phyloP scores from a whole-genome alignment of 495 filamentous ascomycete species.

The Penicillium flavigenum region DNA sequence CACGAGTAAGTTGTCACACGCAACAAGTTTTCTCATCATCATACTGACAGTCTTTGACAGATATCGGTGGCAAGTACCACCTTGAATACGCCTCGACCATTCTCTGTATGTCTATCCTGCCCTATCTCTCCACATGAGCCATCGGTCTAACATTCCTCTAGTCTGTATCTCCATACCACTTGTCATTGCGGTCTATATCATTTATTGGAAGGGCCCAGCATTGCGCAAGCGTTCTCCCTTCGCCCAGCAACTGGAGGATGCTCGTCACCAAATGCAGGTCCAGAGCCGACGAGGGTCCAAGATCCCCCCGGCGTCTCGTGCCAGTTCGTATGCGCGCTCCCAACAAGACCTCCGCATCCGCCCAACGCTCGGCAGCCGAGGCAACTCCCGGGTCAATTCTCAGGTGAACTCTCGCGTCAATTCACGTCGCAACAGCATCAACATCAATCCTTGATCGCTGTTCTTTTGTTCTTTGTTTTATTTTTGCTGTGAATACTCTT shows the following conservation, averaged over 20 bases:
- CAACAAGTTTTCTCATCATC: not conserved
- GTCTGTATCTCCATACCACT: conserved; percentile 65
- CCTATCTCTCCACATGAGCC: not conserved
- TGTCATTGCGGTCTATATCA: conserved; percentile 70
- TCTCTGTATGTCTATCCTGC: conserved; percentile 46
- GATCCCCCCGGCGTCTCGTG: conserved; percentile 40
- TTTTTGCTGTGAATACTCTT: not conserved
- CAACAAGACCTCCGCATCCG: conserved; percentile 52
- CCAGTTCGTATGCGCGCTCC: conserved; percentile 48
- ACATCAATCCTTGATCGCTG: conserved; percentile 1
- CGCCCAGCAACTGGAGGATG: conserved; percentile 65
- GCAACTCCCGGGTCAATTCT: conserved; percentile 37
- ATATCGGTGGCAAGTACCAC: conserved; percentile 61
- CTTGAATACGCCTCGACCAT: conserved; percentile 72
- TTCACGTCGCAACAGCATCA: conserved; percentile 42
- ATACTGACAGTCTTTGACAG: conserved; percentile 25
- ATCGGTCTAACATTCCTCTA: conserved; percentile 11
- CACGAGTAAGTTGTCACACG: conserved; percentile 36
- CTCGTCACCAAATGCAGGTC: conserved; percentile 40
- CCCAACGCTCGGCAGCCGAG: conserved; percentile 43
- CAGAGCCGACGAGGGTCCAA: conserved; percentile 41
- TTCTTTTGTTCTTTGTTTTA: not conserved
- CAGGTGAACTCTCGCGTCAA: conserved; percentile 36
- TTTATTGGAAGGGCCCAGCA: conserved; percentile 72
- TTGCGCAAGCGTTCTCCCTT: conserved; percentile 71